Base-by-base conservation (phyloP, 345 rosid species). In the Nephelium lappaceum region DNA sequence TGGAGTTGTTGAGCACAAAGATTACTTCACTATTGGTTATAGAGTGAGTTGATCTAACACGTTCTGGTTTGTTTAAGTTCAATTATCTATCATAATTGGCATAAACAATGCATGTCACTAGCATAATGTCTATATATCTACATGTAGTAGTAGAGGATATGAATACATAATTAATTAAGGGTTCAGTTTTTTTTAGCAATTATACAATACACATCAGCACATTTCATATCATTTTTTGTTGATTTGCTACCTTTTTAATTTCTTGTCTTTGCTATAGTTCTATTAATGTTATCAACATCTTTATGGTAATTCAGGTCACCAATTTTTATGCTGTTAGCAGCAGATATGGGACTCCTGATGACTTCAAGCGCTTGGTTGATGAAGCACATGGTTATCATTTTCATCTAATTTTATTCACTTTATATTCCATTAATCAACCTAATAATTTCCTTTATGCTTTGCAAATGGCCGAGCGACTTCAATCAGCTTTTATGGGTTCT, bases 311-410 rank as follows among this genome's bases (percentile, higher is more conserved):
- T 80, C 90, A 93, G 99, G 97, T 95, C 83, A 93, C 98, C 64
- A 95, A 95, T 73, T 86, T 91, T 75, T 95, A 71, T 82, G 98
- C 99, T 65, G 98, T 85, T 72, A 92, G 98, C 87, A 93, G 96
- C 88, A 88, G 99, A 75, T 95, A 76, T 87, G 99, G 99, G 78
- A 95, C 91, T 24, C 99, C 99, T 57, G 98, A 95, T 84, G 98
- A 95, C 82, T 93, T 95, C 89, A 95, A 95, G 84, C 87, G 79
- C 74, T 89, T 95, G 88, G 90, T 93, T 77, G 99, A 95, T 79
- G 98, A 91, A 86, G 99, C 99, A 61, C 99, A 95, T 69, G 98
- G 99, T 95, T 80, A 78, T 43, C 57, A 83, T 84, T 72, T 79
- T 51, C 24, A 41, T 60, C 55, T 71, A 63, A 25, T 61, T 51